Evolutionary conservation across 257 asterid genomes (phyloP).

Genomic region (Solanum piurae): DNA sequence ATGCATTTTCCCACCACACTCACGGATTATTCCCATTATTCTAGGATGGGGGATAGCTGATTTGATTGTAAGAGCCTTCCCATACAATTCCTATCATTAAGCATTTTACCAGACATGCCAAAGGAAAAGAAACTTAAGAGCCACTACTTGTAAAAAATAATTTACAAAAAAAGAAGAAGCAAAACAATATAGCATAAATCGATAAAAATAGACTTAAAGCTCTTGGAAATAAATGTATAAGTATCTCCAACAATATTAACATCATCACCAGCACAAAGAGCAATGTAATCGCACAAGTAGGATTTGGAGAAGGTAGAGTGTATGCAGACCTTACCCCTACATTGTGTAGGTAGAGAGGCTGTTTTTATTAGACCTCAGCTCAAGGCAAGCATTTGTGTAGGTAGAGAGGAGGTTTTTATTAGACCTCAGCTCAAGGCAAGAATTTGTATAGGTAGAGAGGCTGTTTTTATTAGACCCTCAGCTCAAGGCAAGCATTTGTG

Average conservation of each 20-base stretch:
- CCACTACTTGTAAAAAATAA: background rate
- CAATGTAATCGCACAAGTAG: background rate
- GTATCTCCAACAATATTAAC: background rate
- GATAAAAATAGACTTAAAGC: background rate
- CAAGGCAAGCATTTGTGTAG: background rate
- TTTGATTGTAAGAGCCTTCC: slow-evolving; percentile 82
- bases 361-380: background rate
- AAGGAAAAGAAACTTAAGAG: background rate
- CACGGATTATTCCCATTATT: slow-evolving; percentile 96
- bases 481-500: too few relatives aligned
- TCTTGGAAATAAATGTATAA: background rate
- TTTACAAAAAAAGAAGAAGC: background rate
- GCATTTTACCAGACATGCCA: slow-evolving; percentile 59
- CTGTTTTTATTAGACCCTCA: too few relatives aligned
- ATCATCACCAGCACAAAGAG: background rate
- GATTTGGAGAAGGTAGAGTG: background rate
- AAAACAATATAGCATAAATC: background rate
- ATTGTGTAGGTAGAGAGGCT: too few relatives aligned
- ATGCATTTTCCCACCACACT: slow-evolving; percentile 99
- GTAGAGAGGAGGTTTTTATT: background rate
- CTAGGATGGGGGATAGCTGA: slow-evolving; percentile 99
- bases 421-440: background rate
- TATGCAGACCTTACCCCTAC: background rate
- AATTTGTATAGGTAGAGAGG: too few relatives aligned
- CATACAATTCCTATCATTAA: slow-evolving; percentile 91